phyloP scores from a whole-genome alignment of 495 filamentous ascomycete species.

The Usnea hakonensis region DNA sequence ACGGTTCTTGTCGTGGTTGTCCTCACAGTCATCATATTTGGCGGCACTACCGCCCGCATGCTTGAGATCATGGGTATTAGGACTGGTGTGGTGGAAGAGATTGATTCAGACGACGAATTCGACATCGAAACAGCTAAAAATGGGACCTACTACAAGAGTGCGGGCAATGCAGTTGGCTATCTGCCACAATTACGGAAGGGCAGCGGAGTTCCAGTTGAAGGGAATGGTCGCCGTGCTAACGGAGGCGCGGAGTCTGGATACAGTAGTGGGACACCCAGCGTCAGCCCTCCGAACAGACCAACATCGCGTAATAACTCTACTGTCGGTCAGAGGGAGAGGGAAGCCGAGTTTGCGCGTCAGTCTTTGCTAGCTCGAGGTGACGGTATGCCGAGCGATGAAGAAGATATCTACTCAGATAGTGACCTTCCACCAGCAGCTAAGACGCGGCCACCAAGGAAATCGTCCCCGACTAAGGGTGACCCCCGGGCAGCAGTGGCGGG shows the following conservation, averaged over 20 bases:
- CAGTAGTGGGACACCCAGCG: conserved; percentile 48
- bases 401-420: conserved; percentile 41
- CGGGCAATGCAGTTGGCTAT: conserved; percentile 61
- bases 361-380: conserved; percentile 49
- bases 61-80: conserved; percentile 89
- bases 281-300: conserved; percentile 42
- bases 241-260: conserved; percentile 35
- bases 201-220: conserved; percentile 45
- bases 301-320: conserved; percentile 46
- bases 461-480: conserved; percentile 41
- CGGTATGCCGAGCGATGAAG: conserved; percentile 44
- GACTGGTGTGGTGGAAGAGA: conserved; percentile 91
- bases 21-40: conserved; percentile 96
- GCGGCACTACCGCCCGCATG: conserved; percentile 97
- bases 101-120: conserved; percentile 96
- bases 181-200: conserved; percentile 49
- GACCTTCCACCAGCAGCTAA: conserved; percentile 44
- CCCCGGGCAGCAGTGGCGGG: conserved; percentile 21
- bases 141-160: conserved; percentile 71
- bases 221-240: conserved; percentile 35
- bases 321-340: conserved; percentile 27
- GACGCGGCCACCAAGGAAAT: conserved; percentile 40
- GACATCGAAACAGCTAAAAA: conserved; percentile 82
- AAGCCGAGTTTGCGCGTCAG: conserved; percentile 55
- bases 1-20: conserved; percentile 96